phyloP scores from a whole-genome alignment of 352 stramenopile genomes.

The Globisporangium cystogenes region DNA sequence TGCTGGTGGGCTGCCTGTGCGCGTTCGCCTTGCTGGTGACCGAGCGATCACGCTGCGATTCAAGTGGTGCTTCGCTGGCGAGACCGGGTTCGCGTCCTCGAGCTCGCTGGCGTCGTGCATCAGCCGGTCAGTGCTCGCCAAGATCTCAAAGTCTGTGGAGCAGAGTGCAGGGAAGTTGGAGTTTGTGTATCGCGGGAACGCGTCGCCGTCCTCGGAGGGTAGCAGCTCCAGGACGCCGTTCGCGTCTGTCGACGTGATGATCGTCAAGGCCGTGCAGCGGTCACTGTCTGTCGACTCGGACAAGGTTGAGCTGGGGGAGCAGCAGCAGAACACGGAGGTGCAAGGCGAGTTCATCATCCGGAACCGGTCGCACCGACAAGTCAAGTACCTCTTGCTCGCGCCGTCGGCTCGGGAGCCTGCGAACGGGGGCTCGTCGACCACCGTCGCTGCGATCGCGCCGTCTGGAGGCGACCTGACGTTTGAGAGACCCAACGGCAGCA shows the following conservation, averaged over 20 bases:
- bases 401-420: conserved; percentile 32
- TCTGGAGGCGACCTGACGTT: conserved; percentile 63
- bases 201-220: conserved; percentile 9
- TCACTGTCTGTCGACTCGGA: conserved; percentile 67
- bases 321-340: conserved; percentile 60
- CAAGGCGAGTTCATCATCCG: conserved; percentile 56
- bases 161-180: conserved; percentile 54
- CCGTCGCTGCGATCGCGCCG: conserved; percentile 3
- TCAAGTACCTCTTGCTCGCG: conserved; percentile 72
- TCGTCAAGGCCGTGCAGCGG: conserved; percentile 64
- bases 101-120: conserved; percentile 67
- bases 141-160: conserved; percentile 48
- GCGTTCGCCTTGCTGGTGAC: conserved; percentile 30
- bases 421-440: conserved; percentile 2
- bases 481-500: conserved; percentile 62
- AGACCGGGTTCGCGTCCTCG: conserved; percentile 55
- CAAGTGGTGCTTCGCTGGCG: conserved; percentile 60
- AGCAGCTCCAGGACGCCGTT: conserved; percentile 7
- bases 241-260: conserved; percentile 40
- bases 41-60: conserved; percentile 34
- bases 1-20: conserved; percentile 21
- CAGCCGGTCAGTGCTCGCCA: conserved; percentile 54
- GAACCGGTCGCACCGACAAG: conserved; percentile 58
- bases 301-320: conserved; percentile 70
- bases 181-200: conserved; percentile 22